A percentile compares a stretch with the other conserved stretches of the same genome.
phyloP scores from a whole-genome alignment of 306 rosid genomes.

The Ormosia semicastrata region DNA sequence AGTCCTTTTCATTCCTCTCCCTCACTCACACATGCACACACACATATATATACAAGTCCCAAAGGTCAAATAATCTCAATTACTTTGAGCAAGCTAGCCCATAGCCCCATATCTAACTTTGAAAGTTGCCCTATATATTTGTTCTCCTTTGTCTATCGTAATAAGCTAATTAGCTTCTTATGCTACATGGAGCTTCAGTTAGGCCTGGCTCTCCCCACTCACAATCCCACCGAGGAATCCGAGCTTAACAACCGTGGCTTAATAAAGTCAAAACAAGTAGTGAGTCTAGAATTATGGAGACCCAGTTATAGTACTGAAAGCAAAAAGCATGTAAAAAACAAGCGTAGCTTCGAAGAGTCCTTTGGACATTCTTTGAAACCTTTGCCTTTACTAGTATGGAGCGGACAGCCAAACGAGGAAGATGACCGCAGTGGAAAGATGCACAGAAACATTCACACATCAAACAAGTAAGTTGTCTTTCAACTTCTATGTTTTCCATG shows the following conservation, averaged over 20 bases:
- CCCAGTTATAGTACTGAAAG: conserved; percentile 18
- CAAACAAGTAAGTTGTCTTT: conserved; percentile 49
- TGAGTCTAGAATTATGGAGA: conserved; percentile 24
- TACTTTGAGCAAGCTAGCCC: conserved; percentile 19
- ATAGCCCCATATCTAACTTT: conserved; percentile 21
- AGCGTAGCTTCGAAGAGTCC: conserved; percentile 62
- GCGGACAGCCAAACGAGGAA: conserved; percentile 69
- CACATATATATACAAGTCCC: conserved; percentile 2
- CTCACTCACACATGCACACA: conserved; percentile 34
- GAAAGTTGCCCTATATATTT: conserved; percentile 21
- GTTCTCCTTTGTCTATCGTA: neutral
- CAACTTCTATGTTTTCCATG: neutral
- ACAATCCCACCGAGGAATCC: conserved; percentile 34
- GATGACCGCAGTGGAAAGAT: conserved; percentile 47
- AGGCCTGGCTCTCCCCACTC: conserved; percentile 49
- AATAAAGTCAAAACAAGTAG: conserved; percentile 1
- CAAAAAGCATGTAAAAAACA: conserved; percentile 35
- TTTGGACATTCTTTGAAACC: conserved; percentile 36
- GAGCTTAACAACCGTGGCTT: conserved; percentile 24
- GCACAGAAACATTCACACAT: conserved; percentile 28
- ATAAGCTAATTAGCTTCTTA: conserved; percentile 17
- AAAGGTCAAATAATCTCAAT: conserved; percentile 28
- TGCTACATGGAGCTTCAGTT: conserved; percentile 69
- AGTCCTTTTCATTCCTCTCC: conserved; percentile 42
- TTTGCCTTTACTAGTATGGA: conserved; percentile 58